phyloP scores from a whole-genome alignment of 208 protist species.

The Acanthamoeba lenticulata region DNA sequence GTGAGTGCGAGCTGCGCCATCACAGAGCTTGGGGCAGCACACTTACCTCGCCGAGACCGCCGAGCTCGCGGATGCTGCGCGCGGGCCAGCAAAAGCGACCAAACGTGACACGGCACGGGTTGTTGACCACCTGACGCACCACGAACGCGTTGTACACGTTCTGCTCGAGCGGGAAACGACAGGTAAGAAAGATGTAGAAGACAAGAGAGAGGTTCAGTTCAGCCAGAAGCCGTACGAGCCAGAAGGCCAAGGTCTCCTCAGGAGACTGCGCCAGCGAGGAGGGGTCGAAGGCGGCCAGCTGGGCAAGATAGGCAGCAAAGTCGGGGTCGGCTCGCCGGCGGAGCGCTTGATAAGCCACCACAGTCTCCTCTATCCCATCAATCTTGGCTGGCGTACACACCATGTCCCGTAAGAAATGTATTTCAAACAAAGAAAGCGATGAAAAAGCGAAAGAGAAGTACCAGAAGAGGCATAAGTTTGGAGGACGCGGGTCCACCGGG shows the following conservation, averaged over 20 bases:
- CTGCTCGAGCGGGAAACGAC: not conserved
- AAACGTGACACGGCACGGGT: conserved; percentile 22
- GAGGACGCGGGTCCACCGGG: not conserved
- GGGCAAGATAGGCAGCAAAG: not conserved
- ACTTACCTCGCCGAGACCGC: not conserved
- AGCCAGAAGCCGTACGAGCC: not conserved
- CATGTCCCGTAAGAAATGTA: not conserved
- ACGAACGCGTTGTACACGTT: conserved; percentile 48
- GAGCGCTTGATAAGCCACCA: conserved; percentile 33
- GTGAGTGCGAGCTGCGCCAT: no score
- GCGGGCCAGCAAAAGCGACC: conserved; percentile 49
- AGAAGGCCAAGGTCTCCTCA: not conserved
- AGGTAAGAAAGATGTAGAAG: not conserved
- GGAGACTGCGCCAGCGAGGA: not conserved
- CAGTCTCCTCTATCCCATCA: conserved; percentile 53
- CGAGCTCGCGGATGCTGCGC: conserved; percentile 32
- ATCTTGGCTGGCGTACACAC: conserved; percentile 12
- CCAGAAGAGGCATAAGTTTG: not conserved
- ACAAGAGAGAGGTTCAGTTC: not conserved
- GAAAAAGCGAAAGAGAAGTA: not conserved
- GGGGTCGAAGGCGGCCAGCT: not conserved
- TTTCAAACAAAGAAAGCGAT: not conserved
- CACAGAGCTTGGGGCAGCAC: no score
- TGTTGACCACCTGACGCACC: not conserved
- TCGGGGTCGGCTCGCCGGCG: not conserved